Conservation (phyloP, 2,329 filamentous ascomycete species). For the Drechmeria coniospora region DNA sequence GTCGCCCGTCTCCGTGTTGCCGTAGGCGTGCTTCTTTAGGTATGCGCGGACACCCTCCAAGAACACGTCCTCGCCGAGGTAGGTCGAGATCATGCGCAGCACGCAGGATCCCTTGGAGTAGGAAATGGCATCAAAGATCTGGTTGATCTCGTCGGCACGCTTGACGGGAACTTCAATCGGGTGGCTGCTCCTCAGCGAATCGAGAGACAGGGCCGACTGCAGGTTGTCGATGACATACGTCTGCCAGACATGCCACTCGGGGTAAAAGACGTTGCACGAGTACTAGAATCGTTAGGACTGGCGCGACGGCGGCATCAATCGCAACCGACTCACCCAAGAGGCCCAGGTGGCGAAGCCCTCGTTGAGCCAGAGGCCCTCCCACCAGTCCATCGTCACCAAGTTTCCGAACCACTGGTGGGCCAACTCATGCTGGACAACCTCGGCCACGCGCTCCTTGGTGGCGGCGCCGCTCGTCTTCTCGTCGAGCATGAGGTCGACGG, state of each 20-base stretch:
- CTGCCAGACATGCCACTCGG: slow-evolving; percentile 98
- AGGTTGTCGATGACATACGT: slow-evolving; percentile 87
- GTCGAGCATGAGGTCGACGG: slow-evolving; percentile 69
- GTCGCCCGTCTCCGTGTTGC: slow-evolving; percentile 82
- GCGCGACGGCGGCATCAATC: background rate
- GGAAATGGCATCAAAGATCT: slow-evolving; percentile 96
- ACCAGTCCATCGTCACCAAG: slow-evolving; percentile 95
- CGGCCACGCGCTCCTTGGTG: slow-evolving; percentile 82
- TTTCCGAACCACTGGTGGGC: slow-evolving; percentile 99
- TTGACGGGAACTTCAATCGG: slow-evolving; percentile 95
- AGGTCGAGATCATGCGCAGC: slow-evolving; percentile 91
- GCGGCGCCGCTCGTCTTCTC: slow-evolving; percentile 82
- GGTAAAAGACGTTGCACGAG: slow-evolving; percentile 87
- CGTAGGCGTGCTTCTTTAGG: slow-evolving; percentile 91
- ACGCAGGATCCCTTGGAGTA: slow-evolving; percentile 96
- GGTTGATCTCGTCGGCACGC: slow-evolving; percentile 88
- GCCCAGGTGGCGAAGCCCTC: slow-evolving; percentile 60
- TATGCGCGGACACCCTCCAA: slow-evolving; percentile 83
- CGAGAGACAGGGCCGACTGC: slow-evolving; percentile 71
- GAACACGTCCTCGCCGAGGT: slow-evolving; percentile 83
- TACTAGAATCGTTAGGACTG: slow-evolving; percentile 28
- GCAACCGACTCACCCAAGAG: slow-evolving; percentile 14
- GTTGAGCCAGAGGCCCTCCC: slow-evolving; percentile 95
- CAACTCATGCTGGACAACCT: slow-evolving; percentile 91
- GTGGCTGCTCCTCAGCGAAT: slow-evolving; percentile 86